These are phyloP conservation scores for Rugonectria rugulosa DNA, from an alignment of 2,329 filamentous ascomycete species.

Conservation along the genomic window DNA sequence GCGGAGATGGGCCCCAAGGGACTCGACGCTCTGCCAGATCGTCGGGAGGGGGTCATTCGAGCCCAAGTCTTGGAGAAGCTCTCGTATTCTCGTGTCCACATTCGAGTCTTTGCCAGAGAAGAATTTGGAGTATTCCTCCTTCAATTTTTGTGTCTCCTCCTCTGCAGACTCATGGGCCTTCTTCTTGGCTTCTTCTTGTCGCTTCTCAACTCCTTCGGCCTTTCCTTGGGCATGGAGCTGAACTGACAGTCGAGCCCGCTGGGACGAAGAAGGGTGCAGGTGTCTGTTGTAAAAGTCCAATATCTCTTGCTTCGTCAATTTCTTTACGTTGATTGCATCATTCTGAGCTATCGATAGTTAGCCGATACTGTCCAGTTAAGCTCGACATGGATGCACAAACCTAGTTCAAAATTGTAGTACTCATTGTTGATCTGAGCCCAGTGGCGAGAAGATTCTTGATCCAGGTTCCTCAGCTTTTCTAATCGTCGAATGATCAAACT, in stretches of 20 bases:
- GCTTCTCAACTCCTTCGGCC: conserved; percentile 53
- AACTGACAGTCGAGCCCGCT: conserved; percentile 83
- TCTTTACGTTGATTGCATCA: conserved; percentile 78
- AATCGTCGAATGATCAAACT: conserved; percentile 86
- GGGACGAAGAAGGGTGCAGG: conserved; percentile 76
- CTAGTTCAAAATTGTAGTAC: conserved; percentile 87
- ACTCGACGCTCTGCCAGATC: conserved; percentile 15
- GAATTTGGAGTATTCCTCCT: conserved; percentile 17
- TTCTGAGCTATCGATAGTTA: conserved; percentile 63
- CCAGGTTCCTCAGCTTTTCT: conserved; percentile 92
- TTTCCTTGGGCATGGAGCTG: conserved; percentile 79
- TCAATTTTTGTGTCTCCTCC: conserved; percentile 12
- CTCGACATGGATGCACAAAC: conserved; percentile 57
- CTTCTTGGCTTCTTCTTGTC: conserved; percentile 54
- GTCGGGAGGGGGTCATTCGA: conserved; percentile 10
- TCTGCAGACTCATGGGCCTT: conserved; percentile 38
- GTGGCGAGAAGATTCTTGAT: conserved; percentile 81
- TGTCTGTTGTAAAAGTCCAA: conserved; percentile 78
- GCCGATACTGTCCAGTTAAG: neutral
- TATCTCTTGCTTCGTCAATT: conserved; percentile 81
- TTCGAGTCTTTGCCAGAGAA: conserved; percentile 9
- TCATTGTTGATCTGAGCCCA: conserved; percentile 88
- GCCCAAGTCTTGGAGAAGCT: conserved; percentile 11
- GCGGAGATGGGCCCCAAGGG: conserved; percentile 15
- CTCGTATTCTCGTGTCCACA: conserved; percentile 5